Evolutionary conservation across 192 early-diverging fungal genomes (phyloP).

Genomic region (Podila epigama): DNA sequence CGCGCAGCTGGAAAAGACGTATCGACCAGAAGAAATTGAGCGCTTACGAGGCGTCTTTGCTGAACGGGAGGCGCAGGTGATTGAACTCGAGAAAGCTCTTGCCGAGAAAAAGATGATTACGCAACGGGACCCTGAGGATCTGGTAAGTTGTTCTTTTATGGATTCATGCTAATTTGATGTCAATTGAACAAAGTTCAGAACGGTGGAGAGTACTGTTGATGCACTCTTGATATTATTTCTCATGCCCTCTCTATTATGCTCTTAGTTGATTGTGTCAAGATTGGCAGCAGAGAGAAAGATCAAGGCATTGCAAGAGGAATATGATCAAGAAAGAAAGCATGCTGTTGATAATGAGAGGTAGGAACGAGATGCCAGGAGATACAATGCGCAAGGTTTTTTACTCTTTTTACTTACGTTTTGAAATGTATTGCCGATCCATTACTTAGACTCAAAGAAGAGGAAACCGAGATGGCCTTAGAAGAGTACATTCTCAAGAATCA

Average conservation of each 20-base stretch:
- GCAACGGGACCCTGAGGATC: neutral
- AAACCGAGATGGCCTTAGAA: conserved; percentile 6
- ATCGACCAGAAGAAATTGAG: neutral
- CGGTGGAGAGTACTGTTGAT: no score
- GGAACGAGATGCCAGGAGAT: neutral
- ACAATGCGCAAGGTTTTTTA: neutral
- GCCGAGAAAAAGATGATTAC: conserved; percentile 2
- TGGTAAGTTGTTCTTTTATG: neutral
- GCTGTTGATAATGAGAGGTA: conserved; percentile 26
- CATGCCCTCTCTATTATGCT: neutral
- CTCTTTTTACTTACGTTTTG: neutral
- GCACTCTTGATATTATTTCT: neutral
- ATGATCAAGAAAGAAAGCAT: neutral
- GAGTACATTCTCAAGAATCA: conserved; percentile 8
- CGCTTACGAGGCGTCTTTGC: neutral
- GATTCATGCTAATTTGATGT: no score
- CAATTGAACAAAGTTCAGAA: no score
- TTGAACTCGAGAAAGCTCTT: neutral
- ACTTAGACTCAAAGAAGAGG: conserved; percentile 6
- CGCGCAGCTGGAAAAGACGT: neutral
- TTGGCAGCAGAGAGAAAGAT: conserved; percentile 2
- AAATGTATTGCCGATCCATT: conserved; percentile 22
- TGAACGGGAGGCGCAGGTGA: neutral
- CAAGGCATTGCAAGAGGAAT: neutral
- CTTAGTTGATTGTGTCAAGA: neutral